These are phyloP conservation scores for Cunninghamia lanceolata DNA, from an alignment of 75 land plant species.

Conservation along the genomic window DNA sequence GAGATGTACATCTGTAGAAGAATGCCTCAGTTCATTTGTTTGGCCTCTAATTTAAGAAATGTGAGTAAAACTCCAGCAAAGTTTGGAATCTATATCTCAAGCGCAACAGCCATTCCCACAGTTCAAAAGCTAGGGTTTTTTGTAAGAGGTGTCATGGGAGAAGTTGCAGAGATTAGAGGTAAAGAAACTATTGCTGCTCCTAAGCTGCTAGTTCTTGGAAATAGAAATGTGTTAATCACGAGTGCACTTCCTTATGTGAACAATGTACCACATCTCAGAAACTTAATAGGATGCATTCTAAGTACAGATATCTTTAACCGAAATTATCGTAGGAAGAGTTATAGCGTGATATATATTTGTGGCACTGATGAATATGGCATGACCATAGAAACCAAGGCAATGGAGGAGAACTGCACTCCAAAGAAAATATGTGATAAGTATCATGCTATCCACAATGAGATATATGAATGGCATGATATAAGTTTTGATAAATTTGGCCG, in stretches of 20 bases:
- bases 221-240: too few relatives aligned
- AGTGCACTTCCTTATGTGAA: conserved; percentile 92
- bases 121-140: background rate
- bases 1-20: too few relatives aligned
- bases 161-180: background rate
- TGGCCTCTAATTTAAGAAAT: too few relatives aligned
- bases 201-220: conserved; percentile 58
- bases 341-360: conserved; percentile 86
- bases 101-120: too few relatives aligned
- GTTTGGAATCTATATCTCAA: too few relatives aligned
- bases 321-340: conserved; percentile 74
- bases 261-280: conserved; percentile 91
- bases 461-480: conserved; percentile 93
- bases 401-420: conserved; percentile 74
- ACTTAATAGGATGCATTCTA: conserved; percentile 90
- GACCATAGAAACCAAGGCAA: too few relatives aligned
- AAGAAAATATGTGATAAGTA: conserved; percentile 92
- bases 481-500: conserved; percentile 94
- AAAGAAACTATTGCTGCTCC: background rate
- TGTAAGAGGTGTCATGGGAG: background rate
- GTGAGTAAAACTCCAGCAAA: too few relatives aligned
- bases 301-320: conserved; percentile 94
- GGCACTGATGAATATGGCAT: conserved; percentile 99
- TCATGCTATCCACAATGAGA: conserved; percentile 89
- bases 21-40: too few relatives aligned